Conservation (phyloP, 441 rosid genomes). For the Melastoma candidum region DNA sequence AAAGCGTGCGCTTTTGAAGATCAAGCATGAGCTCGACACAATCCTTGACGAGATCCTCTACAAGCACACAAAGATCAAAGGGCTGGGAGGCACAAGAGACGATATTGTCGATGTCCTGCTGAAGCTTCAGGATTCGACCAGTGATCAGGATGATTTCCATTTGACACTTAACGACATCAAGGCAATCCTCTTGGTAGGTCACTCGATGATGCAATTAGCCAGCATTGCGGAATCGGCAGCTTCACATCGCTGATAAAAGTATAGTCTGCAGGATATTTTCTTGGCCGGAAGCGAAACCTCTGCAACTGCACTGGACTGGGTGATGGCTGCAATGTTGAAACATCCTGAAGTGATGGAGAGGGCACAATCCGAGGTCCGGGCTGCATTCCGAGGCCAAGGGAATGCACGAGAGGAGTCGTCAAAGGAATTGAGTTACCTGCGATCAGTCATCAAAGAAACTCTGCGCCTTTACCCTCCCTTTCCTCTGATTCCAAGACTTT, state of each 20-base stretch:
- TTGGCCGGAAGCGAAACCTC: neutral
- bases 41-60: neutral
- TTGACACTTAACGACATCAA: neutral
- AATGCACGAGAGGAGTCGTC: slow-evolving; percentile 24
- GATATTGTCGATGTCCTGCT: neutral
- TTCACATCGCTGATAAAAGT: neutral
- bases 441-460: slow-evolving; percentile 8
- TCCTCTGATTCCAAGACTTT: slow-evolving; percentile 9
- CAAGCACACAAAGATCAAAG: neutral
- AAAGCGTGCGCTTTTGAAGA: neutral
- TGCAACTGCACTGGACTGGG: neutral
- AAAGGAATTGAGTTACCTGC: slow-evolving; percentile 6
- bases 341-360: neutral
- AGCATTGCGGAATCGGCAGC: neutral
- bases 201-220: neutral
- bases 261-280: neutral
- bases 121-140: neutral
- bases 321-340: neutral
- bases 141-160: neutral
- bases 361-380: slow-evolving; percentile 53
- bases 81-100: neutral
- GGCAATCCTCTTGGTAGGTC: neutral
- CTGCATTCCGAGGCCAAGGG: slow-evolving; percentile 5
- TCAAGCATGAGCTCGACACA: neutral
- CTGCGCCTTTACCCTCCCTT: slow-evolving; percentile 7